A percentile compares a stretch with the other conserved stretches of the same genome.
Evolutionary conservation across 345 rosid species (phyloP).

Genomic region (Gossypium mustelinum): DNA sequence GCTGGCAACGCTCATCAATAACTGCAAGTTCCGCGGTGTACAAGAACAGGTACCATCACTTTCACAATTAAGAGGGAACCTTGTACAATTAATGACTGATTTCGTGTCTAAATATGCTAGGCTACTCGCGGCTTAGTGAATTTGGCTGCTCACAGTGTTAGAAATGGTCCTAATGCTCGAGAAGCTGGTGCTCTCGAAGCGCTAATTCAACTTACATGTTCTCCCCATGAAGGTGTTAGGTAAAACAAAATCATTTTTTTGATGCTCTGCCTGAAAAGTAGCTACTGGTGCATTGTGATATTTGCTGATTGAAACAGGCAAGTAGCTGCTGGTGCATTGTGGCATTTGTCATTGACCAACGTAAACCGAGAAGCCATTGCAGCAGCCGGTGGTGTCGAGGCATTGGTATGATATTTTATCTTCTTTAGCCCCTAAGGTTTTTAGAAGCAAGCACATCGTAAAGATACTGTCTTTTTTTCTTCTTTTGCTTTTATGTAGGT

Average conservation of each 20-base stretch:
- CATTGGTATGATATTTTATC: constrained; percentile 49
- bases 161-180: constrained; percentile 83
- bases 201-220: constrained; percentile 74
- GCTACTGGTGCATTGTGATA: background rate
- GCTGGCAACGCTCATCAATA: constrained; percentile 77
- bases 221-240: constrained; percentile 94
- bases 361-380: constrained; percentile 85
- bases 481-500: constrained; percentile 44
- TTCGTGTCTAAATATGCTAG: constrained; percentile 26
- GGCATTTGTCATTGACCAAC: constrained; percentile 80
- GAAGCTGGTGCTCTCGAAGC: constrained; percentile 94
- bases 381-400: constrained; percentile 81
- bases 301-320: constrained; percentile 40
- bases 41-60: constrained; percentile 64
- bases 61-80: background rate
- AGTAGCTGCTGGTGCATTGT: constrained; percentile 84
- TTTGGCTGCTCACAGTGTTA: constrained; percentile 96
- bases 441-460: background rate
- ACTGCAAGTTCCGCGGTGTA: constrained; percentile 75
- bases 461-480: constrained; percentile 9
- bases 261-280: too few relatives aligned
- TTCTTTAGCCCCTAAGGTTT: constrained; percentile 7
- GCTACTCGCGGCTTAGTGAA: constrained; percentile 97
- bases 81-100: background rate
- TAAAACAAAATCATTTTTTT: constrained; percentile 9